Conservation (phyloP, 805 yeast genomes). For the Vanderwaltozyma verrucispora region DNA sequence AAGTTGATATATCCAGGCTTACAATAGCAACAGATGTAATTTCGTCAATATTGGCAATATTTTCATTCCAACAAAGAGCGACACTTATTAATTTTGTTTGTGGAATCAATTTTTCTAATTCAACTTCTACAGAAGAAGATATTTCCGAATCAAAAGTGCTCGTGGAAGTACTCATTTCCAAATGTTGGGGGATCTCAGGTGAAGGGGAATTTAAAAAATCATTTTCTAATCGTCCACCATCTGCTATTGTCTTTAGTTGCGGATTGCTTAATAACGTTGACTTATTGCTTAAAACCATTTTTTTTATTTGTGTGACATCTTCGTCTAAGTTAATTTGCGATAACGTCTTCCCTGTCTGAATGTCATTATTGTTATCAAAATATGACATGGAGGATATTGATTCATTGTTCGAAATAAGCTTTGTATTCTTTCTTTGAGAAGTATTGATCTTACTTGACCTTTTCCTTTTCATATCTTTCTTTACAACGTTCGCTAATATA, state of each 20-base stretch:
- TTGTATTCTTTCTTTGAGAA: neutral
- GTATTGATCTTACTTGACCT: conserved; percentile 3
- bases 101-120: neutral
- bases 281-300: too few species aligned
- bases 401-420: neutral
- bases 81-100: conserved; percentile 1
- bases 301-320: conserved; percentile 3
- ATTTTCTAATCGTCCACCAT: too few species aligned
- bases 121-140: neutral
- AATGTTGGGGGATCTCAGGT: too few species aligned
- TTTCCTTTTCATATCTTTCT: conserved; percentile 18
- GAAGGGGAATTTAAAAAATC: too few species aligned
- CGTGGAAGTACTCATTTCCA: too few species aligned
- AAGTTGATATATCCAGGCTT: conserved; percentile 21
- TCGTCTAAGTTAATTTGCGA: conserved; percentile 3
- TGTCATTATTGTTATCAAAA: too few species aligned
- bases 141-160: too few species aligned
- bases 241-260: too few species aligned
- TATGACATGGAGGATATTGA: too few species aligned
- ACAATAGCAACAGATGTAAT: conserved; percentile 14
- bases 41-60: neutral
- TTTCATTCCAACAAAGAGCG: conserved; percentile 23
- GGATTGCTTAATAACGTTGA: too few species aligned
- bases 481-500: conserved; percentile 11
- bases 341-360: too few species aligned